Base-by-base conservation (phyloP, 2,329 filamentous ascomycete species). In the Aureobasidium sp. region DNA sequence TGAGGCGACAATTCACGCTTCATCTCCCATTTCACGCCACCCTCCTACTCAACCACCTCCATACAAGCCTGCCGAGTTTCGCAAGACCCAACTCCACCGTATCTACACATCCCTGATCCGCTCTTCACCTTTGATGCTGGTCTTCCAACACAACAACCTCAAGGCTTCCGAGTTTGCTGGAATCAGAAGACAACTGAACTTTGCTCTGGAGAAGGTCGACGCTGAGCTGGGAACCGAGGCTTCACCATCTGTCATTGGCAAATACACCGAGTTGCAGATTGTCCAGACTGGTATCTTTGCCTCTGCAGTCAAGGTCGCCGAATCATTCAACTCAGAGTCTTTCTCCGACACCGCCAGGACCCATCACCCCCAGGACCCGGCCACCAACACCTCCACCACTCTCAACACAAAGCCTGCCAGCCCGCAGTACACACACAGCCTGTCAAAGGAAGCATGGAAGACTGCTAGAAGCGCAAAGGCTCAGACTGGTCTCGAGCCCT, bases 221-320 rank as follows among this genome's bases (percentile, higher is more conserved):
- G 77, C 78, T 78, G 87, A 72, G 48, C 57, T 70, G 49, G 68
- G 68, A 69, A 78, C 87, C 77, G 85, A 85, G 77, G 85, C 87
- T 70, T 77, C 89, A 62, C 84, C 84, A 2, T 76, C 78, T 10
- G 76, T 74, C 25, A 50, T 70, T 9, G 70, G 69, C 39, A 60
- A 62, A 42, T 74, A 76, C 6, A 73, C 77, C 30, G 87, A 90
- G 75, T 73, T 97, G 30, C 88, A 95, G 73, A 89, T 96, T 30
- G 79, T 99, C 61, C 88, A 94, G 71, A 94, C 90, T 14, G 89
- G 90, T 70, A 95, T 99, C 71, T 90, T 99, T 72, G 86, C 87
- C 66, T 85, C 90, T 21, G 92, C 93, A 1, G 78, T 97, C 64
- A 87, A 88, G 66, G 84, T 97, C 57, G 86, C 92, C 64, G 93